Percentiles rank a stretch among this genome's conserved stretches.
Evolutionary conservation across 352 stramenopile species (phyloP).

Genomic region (Pythium scleroteichum): DNA sequence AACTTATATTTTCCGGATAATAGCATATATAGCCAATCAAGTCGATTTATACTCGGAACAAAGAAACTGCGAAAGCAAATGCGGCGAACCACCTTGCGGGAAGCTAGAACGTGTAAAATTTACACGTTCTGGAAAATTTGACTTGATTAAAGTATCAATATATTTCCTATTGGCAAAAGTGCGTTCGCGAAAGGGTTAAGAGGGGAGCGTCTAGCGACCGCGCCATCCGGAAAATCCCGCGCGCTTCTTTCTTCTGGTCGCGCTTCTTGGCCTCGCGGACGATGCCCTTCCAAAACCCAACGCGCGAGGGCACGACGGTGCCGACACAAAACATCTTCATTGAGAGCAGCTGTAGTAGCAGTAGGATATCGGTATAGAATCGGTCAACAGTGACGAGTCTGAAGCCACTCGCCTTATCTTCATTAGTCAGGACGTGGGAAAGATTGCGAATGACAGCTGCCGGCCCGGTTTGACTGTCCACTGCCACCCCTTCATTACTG

Average conservation of each 20-base stretch:
- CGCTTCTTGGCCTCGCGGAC: conserved; percentile 15
- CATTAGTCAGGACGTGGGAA: conserved; percentile 1
- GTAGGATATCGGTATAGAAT: conserved; percentile 26
- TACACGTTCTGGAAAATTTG: too few species aligned
- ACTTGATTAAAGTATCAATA: too few species aligned
- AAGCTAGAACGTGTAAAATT: too few species aligned
- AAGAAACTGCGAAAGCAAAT: too few species aligned
- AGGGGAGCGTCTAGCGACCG: not conserved
- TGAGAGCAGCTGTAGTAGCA: conserved; percentile 25
- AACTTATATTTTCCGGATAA: too few species aligned
- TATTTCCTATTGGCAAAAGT: too few species aligned
- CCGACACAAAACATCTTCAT: conserved; percentile 34
- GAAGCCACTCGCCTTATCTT: not conserved
- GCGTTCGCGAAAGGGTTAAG: too few species aligned
- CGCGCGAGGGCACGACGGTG: conserved; percentile 24
- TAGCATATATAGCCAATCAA: too few species aligned
- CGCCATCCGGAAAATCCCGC: conserved; percentile 25
- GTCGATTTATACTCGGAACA: too few species aligned
- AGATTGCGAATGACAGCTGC: conserved; percentile 29
- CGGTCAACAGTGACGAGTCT: conserved; percentile 22
- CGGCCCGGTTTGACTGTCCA: conserved; percentile 24
- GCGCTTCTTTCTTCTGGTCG: conserved; percentile 6
- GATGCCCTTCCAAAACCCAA: conserved; percentile 14
- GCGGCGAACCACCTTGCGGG: too few species aligned
- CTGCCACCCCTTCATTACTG: not conserved